phyloP scores from a whole-genome alignment of 208 protist genomes.

The Crithidia sp. region DNA sequence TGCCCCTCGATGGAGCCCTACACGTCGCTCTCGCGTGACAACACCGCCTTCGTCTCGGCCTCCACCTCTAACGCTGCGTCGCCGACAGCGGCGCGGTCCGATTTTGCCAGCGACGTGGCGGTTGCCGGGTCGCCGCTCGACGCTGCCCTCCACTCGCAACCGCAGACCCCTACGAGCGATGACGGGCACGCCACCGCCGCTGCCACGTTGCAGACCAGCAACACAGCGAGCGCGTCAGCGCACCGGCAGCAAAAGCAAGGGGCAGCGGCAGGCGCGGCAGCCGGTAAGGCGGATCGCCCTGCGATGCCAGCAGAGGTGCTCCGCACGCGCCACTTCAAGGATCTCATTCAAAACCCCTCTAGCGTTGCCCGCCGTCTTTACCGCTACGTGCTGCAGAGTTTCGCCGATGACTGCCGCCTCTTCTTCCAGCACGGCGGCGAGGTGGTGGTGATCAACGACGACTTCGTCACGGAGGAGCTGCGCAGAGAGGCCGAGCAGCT shows the following conservation, averaged over 20 bases:
- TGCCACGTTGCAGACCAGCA: neutral
- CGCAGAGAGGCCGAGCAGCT: slow-evolving; percentile 68
- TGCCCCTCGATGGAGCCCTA: slow-evolving; percentile 37
- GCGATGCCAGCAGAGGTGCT: slow-evolving; percentile 38
- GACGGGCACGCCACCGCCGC: neutral
- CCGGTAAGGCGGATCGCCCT: neutral
- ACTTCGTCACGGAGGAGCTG: slow-evolving; percentile 81
- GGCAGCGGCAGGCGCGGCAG: slow-evolving; percentile 4
- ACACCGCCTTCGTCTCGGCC: neutral
- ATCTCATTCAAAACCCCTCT: slow-evolving; percentile 54
- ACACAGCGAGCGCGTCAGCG: slow-evolving; percentile 1
- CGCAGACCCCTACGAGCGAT: neutral
- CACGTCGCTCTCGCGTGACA: slow-evolving; percentile 7
- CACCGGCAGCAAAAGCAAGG: too few relatives aligned
- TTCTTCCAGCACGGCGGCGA: slow-evolving; percentile 84
- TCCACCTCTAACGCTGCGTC: neutral
- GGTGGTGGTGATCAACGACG: slow-evolving; percentile 88
- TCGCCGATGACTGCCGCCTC: slow-evolving; percentile 57
- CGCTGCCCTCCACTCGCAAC: slow-evolving; percentile 1
- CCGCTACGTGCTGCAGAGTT: slow-evolving; percentile 62
- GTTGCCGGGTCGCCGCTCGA: slow-evolving; percentile 12
- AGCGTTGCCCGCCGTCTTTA: slow-evolving; percentile 70
- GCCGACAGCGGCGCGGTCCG: neutral
- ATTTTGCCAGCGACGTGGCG: slow-evolving; percentile 4
- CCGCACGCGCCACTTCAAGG: slow-evolving; percentile 60